phyloP scores from a whole-genome alignment of 176 grass and related monocot species.

The Aegilops sharonensis region DNA sequence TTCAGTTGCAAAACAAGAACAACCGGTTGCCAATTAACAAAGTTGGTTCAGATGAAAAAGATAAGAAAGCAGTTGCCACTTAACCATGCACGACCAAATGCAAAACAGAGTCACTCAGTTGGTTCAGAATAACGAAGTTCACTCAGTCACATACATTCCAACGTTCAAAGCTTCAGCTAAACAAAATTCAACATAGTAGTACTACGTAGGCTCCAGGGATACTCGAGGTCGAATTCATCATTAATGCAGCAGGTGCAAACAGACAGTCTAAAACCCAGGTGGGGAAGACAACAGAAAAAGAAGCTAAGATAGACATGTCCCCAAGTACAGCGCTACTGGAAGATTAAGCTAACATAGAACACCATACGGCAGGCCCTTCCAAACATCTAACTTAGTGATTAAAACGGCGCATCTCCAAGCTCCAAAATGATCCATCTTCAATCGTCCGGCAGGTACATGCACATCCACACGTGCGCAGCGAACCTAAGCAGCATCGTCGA shows the following conservation, averaged over 20 bases:
- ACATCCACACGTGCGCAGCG: background rate
- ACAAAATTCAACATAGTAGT: background rate
- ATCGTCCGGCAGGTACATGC: background rate
- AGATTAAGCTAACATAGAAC: background rate
- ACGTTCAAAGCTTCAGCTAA: background rate
- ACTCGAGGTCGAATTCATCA: background rate
- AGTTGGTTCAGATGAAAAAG: no score
- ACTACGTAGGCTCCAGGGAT: background rate
- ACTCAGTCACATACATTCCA: background rate
- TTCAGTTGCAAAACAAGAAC: no score
- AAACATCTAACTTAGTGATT: background rate
- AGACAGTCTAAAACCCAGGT: background rate
- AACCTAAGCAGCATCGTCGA: background rate
- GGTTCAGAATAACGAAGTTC: background rate
- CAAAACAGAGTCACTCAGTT: no score
- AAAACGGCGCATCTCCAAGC: background rate
- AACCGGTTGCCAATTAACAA: no score
- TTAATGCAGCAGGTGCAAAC: background rate
- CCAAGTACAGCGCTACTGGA: background rate
- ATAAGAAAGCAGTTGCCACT: no score
- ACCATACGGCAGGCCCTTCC: background rate
- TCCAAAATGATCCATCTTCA: background rate
- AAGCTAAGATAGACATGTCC: background rate
- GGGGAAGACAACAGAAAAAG: background rate
- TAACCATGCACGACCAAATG: no score